phyloP scores from a whole-genome alignment of 805 yeast species.

The Kluyveromyces dobzhanskii region DNA sequence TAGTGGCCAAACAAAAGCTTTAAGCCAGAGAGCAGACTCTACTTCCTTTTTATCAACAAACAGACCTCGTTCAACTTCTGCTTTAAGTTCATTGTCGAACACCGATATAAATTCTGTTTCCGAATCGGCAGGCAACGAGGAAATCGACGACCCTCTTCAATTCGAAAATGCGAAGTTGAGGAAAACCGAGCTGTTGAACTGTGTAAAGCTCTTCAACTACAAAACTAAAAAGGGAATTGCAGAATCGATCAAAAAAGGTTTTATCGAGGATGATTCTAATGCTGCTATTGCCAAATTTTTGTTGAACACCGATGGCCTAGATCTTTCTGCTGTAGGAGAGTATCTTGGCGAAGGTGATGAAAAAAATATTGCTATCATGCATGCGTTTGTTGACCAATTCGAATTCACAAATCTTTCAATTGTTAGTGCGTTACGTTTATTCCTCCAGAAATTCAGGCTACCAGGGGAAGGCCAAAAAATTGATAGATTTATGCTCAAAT shows the following conservation, averaged over 20 bases:
- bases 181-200: conserved; percentile 73
- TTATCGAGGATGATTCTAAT: conserved; percentile 56
- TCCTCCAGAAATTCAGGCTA: conserved; percentile 80
- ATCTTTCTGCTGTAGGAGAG: conserved; percentile 81
- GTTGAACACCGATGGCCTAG: conserved; percentile 65
- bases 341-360: conserved; percentile 85
- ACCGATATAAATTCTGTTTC: conserved; percentile 5
- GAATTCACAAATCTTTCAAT: conserved; percentile 62
- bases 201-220: conserved; percentile 70
- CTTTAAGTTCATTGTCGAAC: conserved; percentile 6
- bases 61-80: conserved; percentile 6
- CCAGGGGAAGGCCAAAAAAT: conserved; percentile 99
- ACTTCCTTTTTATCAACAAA: background rate
- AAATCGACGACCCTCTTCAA: conserved; percentile 66
- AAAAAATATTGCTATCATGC: conserved; percentile 75
- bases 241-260: conserved; percentile 50
- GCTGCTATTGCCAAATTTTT: conserved; percentile 66
- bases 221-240: conserved; percentile 77
- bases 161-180: conserved; percentile 79
- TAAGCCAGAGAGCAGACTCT: conserved; percentile 1
- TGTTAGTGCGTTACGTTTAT: conserved; percentile 77
- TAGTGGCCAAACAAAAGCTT: conserved; percentile 4
- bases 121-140: conserved; percentile 21
- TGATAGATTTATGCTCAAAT: conserved; percentile 92
- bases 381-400: conserved; percentile 83